Base-by-base conservation (phyloP, 148 eudicot genomes). In the Amaranthus cruentus region DNA sequence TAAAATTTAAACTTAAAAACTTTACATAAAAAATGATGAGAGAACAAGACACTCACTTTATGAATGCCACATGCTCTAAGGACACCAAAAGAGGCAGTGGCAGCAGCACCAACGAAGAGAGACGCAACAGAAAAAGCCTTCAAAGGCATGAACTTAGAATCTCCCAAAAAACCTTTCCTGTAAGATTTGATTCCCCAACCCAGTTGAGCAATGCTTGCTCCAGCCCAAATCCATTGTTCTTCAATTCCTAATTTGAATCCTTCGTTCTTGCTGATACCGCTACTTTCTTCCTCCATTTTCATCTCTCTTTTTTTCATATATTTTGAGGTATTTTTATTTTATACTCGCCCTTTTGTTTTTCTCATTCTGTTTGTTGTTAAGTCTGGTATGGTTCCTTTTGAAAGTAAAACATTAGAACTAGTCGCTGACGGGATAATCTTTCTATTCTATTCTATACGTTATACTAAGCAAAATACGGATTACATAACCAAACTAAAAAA, bases 81-180 rank as follows among this genome's bases (percentile, higher is more conserved):
- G 55, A 56, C 61, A 18, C 13, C 47, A 11, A 74, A 5, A 65
- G 60, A 11, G 63, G 77, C 64, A 46, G 77, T 18, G 51, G 77
- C 71, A 64, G 44, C n/a, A 13, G 63, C 77, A 4, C 77, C 71
- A 46, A 74, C 77, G 28, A 74, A 74, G 69, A 74, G 77, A 47
- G 77, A 65, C 5, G 71, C 71, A 14, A 74, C 71, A 62, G 55
- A 21, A 68, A 76, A 76, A 11, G 79, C 73, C 4, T 68, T 76
- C 14, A 70, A 42, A 11, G 79, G 79, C 79, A 76, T 70, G 10
- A 70, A 69, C 55, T 57, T 60, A 64, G 54, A 9, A 47, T 76
- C 69, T 10, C 79, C 73, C 15, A 18, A 9, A 14, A 5, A 62
- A 7, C 73, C 79, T 21, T 47, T 55, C 21, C 64, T 68, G 44